Base-by-base conservation (phyloP, 495 filamentous ascomycete genomes). In the Penicillium mononematosum region DNA sequence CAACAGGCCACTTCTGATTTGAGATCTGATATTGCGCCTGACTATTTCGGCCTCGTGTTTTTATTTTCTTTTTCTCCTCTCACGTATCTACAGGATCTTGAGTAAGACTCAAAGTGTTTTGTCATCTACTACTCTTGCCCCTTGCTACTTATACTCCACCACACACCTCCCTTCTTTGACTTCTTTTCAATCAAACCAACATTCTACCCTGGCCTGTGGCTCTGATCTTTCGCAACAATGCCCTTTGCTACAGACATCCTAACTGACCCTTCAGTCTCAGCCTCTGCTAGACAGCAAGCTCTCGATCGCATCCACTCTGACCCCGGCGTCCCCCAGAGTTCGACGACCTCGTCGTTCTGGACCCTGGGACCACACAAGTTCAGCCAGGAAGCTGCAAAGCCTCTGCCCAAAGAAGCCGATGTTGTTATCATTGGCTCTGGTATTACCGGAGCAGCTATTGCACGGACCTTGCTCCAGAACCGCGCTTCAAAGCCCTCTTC, bases 301-400 rank as follows among this genome's bases (percentile, higher is more conserved):
- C 43, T 73, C 16, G 19, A 67, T 27, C 66, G 71, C 17, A 60
- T 62, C 7, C 50, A 56, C 29, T 29, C 69, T 7, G 70, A 71
- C 42, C 73, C 73, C 10, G 71, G 69, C 11, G 59, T 75, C 4
- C 76, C 76, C 1, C 24, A 56, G 0, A 17, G 74, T 1, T 73
- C 81, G 8, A 78, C 87, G 2, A 89, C 86, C 2, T 67, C 76
- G 8, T 87, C 90, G 0, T 94, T 89, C 71, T 96, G 91, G 91
- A 17, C 24, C 3, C 84, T 75, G 9, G 77, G 86, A 51, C 75
- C 3, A 60, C 78, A 41, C 75, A 31, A 88, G 1, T 70, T 84
- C 1, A 81, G 81, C 16, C 84, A 89, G 60, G 72, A 77, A 0
- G 82, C 85, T 3, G 90, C 87, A 1, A 48, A 70, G 5, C 70